These are phyloP conservation scores for Aspergillus sp. DNA, from an alignment of 2,329 filamentous ascomycete species.

Conservation along the genomic window DNA sequence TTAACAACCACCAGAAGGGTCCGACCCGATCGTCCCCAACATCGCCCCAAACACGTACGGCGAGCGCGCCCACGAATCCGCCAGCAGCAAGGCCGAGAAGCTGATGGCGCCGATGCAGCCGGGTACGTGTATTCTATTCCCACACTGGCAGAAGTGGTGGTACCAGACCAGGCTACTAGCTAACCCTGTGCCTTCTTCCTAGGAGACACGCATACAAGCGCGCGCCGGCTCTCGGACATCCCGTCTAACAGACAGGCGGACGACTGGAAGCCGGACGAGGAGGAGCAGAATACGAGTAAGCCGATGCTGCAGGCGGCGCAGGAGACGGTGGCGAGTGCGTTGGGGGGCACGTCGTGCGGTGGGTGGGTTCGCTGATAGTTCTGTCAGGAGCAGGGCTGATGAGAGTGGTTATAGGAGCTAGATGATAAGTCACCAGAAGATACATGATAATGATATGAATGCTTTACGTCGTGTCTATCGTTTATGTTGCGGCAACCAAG, in stretches of 20 bases:
- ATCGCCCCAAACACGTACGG: slow-evolving; percentile 8
- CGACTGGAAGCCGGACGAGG: slow-evolving; percentile 5
- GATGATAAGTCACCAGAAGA: too few relatives aligned
- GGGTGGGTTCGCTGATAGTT: neutral
- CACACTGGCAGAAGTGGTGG: neutral
- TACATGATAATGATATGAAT: too few relatives aligned
- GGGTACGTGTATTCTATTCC: slow-evolving; percentile 8
- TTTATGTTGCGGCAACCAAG: too few relatives aligned
- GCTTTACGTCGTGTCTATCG: too few relatives aligned
- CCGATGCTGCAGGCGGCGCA: slow-evolving; percentile 10
- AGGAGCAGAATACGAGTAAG: slow-evolving; percentile 5
- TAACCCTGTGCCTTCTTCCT: neutral
- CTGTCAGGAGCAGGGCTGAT: too few relatives aligned
- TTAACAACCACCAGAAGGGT: slow-evolving; percentile 10
- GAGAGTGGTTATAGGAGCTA: too few relatives aligned
- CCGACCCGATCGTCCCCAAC: slow-evolving; percentile 10
- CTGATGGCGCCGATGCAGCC: slow-evolving; percentile 12
- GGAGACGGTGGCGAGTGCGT: slow-evolving; percentile 17
- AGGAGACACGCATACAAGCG: slow-evolving; percentile 12
- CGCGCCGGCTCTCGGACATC: slow-evolving; percentile 12
- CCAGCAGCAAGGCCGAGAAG: slow-evolving; percentile 10
- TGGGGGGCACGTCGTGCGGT: slow-evolving; percentile 17
- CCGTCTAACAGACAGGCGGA: slow-evolving; percentile 5
- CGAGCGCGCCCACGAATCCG: slow-evolving; percentile 9
- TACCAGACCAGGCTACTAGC: neutral